phyloP scores from a whole-genome alignment of 208 protist genomes.

The Crithidia thermophila region DNA sequence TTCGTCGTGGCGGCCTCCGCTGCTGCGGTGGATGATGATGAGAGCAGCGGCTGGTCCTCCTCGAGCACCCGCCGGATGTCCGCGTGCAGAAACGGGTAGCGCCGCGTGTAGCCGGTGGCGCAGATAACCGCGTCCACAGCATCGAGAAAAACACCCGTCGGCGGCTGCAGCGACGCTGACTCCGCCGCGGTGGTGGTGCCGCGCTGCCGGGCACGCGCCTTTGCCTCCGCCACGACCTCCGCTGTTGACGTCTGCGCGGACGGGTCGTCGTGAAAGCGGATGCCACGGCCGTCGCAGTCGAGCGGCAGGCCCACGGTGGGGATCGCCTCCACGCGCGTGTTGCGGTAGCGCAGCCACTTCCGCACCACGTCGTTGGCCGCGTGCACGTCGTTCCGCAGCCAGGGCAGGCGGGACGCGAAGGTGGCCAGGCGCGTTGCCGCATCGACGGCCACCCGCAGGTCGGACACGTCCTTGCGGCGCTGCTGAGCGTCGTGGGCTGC shows the following conservation, averaged over 20 bases:
- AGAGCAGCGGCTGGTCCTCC: conserved; percentile 30
- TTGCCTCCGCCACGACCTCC: conserved; percentile 46
- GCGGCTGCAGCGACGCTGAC: neutral
- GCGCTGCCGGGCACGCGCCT: conserved; percentile 7
- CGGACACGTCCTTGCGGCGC: conserved; percentile 5
- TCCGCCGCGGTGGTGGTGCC: neutral
- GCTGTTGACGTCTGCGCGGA: conserved; percentile 6
- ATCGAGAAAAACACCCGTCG: conserved; percentile 58
- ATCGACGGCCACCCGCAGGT: conserved; percentile 35
- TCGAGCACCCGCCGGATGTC: conserved; percentile 69
- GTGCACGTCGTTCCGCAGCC: conserved; percentile 53
- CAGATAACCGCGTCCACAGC: conserved; percentile 80
- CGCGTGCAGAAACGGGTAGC: conserved; percentile 79
- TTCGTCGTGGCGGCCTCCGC: neutral
- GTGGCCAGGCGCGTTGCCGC: conserved; percentile 31
- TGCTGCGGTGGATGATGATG: neutral
- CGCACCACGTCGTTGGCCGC: conserved; percentile 52
- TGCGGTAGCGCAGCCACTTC: conserved; percentile 59
- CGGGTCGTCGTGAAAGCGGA: conserved; percentile 51
- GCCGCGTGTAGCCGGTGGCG: conserved; percentile 76
- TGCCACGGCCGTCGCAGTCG: conserved; percentile 47
- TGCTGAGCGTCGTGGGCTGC: neutral
- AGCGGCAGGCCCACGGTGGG: conserved; percentile 46
- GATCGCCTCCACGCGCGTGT: conserved; percentile 35
- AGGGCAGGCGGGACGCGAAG: conserved; percentile 41